These are phyloP conservation scores for Phialophora tarda DNA, from an alignment of 2,329 filamentous ascomycete genomes.

Conservation along the genomic window DNA sequence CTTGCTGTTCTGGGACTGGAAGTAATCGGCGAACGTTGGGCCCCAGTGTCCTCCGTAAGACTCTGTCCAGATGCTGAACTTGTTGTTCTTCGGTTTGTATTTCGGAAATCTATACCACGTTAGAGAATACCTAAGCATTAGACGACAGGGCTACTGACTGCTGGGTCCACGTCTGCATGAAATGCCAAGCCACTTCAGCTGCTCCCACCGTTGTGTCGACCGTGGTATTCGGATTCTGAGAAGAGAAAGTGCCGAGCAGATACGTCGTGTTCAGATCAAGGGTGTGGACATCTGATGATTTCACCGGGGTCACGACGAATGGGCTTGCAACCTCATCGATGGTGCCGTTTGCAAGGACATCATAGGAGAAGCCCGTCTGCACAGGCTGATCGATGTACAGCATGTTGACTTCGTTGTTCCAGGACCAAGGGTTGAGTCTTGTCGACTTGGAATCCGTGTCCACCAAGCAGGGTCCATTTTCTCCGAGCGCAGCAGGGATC, in stretches of 20 bases:
- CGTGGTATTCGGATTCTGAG: constrained; percentile 47
- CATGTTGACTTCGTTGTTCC: constrained; percentile 60
- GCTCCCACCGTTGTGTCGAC: constrained; percentile 49
- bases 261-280: constrained; percentile 59
- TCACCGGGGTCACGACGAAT: constrained; percentile 42
- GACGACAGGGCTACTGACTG: background rate
- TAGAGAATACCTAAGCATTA: background rate
- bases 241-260: constrained; percentile 59
- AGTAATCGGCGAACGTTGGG: constrained; percentile 39
- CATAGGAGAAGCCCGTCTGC: constrained; percentile 64
- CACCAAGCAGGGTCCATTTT: constrained; percentile 59
- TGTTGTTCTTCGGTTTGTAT: constrained; percentile 59
- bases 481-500: constrained; percentile 56
- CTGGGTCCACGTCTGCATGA: constrained; percentile 61
- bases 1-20: constrained; percentile 40
- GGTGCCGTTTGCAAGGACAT: constrained; percentile 51
- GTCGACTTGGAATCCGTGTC: constrained; percentile 59
- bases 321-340: constrained; percentile 41
- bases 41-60: constrained; percentile 43
- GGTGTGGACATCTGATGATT: constrained; percentile 41
- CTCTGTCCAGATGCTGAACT: constrained; percentile 39
- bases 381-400: constrained; percentile 72
- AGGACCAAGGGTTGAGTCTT: constrained; percentile 64
- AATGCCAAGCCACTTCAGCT: constrained; percentile 59
- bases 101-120: constrained; percentile 53